Evolutionary conservation across 164 flowering plant genomes (phyloP).

Genomic region (Magnolia officinalis): DNA sequence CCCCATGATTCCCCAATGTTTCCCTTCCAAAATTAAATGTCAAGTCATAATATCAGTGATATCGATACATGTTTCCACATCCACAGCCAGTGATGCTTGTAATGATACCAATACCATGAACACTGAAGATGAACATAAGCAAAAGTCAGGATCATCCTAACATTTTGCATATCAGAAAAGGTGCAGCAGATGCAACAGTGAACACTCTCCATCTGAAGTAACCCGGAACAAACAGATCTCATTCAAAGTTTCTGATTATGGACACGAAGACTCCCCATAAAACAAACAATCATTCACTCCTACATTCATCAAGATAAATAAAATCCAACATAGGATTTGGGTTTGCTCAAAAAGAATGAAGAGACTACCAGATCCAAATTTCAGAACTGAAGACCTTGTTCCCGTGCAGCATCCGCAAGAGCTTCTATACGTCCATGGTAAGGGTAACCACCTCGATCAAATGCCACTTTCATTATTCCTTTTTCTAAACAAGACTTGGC

Average conservation of each 20-base stretch:
- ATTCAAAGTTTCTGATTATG: background rate
- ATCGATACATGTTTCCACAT: too few species aligned
- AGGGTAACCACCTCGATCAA: slow-evolving; percentile 91
- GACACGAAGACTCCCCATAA: background rate
- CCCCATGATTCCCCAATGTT: too few species aligned
- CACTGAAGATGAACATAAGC: too few species aligned
- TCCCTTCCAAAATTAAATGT: too few species aligned
- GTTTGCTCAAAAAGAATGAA: background rate
- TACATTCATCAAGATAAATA: too few species aligned
- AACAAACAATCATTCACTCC: background rate
- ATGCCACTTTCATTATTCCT: slow-evolving; percentile 83
- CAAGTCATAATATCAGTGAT: too few species aligned
- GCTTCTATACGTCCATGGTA: slow-evolving; percentile 95
- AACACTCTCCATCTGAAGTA: too few species aligned
- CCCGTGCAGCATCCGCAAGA: slow-evolving; percentile 88
- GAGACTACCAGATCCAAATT: background rate
- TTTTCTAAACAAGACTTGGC: slow-evolving; percentile 91
- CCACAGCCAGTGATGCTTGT: too few species aligned
- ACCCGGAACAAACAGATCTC: background rate
- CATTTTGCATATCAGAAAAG: too few species aligned
- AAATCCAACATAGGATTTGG: background rate
- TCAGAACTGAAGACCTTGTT: slow-evolving; percentile 83
- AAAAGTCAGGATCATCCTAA: too few species aligned
- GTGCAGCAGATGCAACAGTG: too few species aligned
- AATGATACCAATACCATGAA: too few species aligned